Conservation (phyloP, 208 protist species). For the Blechomonas ayalai region DNA sequence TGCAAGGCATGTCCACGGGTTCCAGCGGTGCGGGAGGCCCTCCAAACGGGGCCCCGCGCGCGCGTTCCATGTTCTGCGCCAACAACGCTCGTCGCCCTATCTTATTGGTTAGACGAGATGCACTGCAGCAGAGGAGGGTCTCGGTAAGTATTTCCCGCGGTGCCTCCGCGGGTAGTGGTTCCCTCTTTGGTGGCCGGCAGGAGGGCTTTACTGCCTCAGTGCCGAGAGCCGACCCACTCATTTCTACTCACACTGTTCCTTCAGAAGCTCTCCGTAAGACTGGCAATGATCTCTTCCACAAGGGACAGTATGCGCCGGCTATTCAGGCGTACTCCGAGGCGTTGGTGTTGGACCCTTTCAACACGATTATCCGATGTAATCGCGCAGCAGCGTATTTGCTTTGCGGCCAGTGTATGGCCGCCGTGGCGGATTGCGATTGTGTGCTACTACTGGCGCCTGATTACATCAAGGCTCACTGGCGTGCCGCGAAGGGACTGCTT, state of each 20-base stretch:
- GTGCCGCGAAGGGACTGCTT: conserved; percentile 54
- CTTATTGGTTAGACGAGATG: background rate
- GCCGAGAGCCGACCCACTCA: no score
- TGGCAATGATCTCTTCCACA: conserved; percentile 53
- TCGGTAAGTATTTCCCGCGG: background rate
- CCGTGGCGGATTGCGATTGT: conserved; percentile 58
- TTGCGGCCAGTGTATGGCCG: conserved; percentile 39
- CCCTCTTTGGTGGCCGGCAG: no score
- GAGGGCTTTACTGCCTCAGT: no score
- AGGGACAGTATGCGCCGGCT: conserved; percentile 39
- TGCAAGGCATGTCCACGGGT: no score
- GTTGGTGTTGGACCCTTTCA: conserved; percentile 35
- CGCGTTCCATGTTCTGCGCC: no score
- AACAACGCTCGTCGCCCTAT: no score
- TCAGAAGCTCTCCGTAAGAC: conserved; percentile 24
- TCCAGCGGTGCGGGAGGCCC: no score
- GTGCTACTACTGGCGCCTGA: conserved; percentile 34
- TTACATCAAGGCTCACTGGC: conserved; percentile 61
- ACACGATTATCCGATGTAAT: conserved; percentile 57
- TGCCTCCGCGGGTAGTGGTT: no score
- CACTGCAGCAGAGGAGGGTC: background rate
- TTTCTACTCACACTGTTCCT: background rate
- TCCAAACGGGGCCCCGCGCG: no score
- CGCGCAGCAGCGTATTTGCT: conserved; percentile 67
- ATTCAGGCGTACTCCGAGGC: conserved; percentile 58